Percentiles rank a stretch among this genome's conserved stretches.
phyloP scores from a whole-genome alignment of 2,329 filamentous ascomycete genomes.

The Lecanosticta acicola region DNA sequence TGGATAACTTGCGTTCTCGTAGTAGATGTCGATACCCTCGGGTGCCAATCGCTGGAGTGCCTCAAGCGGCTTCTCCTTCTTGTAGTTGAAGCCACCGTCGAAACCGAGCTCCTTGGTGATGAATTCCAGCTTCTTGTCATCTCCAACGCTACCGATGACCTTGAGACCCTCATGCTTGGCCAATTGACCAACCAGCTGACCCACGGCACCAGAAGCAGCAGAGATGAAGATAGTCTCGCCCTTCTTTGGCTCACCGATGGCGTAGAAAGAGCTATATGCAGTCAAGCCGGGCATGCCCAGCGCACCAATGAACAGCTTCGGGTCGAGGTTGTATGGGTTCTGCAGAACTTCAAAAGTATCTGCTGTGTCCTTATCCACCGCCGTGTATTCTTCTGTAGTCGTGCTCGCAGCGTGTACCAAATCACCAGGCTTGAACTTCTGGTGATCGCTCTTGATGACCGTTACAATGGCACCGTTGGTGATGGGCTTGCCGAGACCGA shows the following conservation, averaged over 20 bases:
- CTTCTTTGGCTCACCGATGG: slow-evolving; percentile 68
- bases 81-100: slow-evolving; percentile 80
- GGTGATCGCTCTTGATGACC: slow-evolving; percentile 63
- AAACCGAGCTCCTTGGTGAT: slow-evolving; percentile 65
- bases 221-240: slow-evolving; percentile 79
- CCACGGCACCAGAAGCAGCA: slow-evolving; percentile 74
- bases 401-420: slow-evolving; percentile 47
- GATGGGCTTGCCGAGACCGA: slow-evolving; percentile 58
- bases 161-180: slow-evolving; percentile 74
- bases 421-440: slow-evolving; percentile 62
- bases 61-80: slow-evolving; percentile 66
- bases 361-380: slow-evolving; percentile 46
- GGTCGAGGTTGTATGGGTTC: slow-evolving; percentile 64
- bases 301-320: slow-evolving; percentile 64
- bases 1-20: slow-evolving; percentile 52
- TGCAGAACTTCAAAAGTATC: slow-evolving; percentile 50
- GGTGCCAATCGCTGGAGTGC: slow-evolving; percentile 67
- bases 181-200: slow-evolving; percentile 75
- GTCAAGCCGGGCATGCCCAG: slow-evolving; percentile 76
- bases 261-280: slow-evolving; percentile 68
- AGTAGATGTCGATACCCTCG: slow-evolving; percentile 76
- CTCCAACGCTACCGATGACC: slow-evolving; percentile 75
- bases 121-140: slow-evolving; percentile 72
- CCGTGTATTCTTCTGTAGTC: slow-evolving; percentile 55
- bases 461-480: slow-evolving; percentile 59